Percentiles rank a stretch among this genome's conserved stretches.
Conservation (phyloP, 2,329 filamentous ascomycete species). For the Fusarium sp. region DNA sequence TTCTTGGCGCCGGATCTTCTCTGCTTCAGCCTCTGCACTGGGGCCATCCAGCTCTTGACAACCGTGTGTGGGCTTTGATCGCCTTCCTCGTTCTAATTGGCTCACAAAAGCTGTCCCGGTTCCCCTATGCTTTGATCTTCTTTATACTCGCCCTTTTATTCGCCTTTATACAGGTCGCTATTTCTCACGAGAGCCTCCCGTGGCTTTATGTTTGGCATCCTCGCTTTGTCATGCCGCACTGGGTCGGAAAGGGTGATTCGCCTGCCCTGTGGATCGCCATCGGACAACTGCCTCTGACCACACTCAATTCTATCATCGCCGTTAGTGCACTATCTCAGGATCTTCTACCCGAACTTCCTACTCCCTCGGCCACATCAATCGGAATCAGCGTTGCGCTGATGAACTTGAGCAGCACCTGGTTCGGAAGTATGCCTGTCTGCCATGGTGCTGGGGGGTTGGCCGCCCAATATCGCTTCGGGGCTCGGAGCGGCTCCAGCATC, state of each 20-base stretch:
- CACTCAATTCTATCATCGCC: slow-evolving; percentile 91
- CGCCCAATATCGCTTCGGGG: slow-evolving; percentile 90
- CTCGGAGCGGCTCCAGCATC: slow-evolving; percentile 84
- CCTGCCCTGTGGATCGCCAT: slow-evolving; percentile 68
- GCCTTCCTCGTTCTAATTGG: slow-evolving; percentile 76
- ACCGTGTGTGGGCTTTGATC: slow-evolving; percentile 77
- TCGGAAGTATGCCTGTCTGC: slow-evolving; percentile 94
- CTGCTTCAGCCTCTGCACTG: slow-evolving; percentile 75
- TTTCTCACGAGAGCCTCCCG: slow-evolving; percentile 52
- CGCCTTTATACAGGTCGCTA: slow-evolving; percentile 56
- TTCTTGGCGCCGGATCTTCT: slow-evolving; percentile 76
- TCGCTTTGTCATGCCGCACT: slow-evolving; percentile 48
- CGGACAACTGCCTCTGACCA: slow-evolving; percentile 88
- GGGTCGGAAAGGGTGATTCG: slow-evolving; percentile 42
- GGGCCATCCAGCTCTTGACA: slow-evolving; percentile 75
- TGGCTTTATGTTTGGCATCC: slow-evolving; percentile 69
- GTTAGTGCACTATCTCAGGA: slow-evolving; percentile 81
- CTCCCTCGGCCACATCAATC: slow-evolving; percentile 77
- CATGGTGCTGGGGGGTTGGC: slow-evolving; percentile 92
- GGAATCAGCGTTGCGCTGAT: slow-evolving; percentile 83
- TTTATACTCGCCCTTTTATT: slow-evolving; percentile 74
- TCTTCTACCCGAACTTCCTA: slow-evolving; percentile 72
- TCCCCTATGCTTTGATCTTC: slow-evolving; percentile 81
- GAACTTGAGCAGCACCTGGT: slow-evolving; percentile 88
- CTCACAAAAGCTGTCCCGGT: slow-evolving; percentile 69